phyloP scores from a whole-genome alignment of 1,284 basidiomycete genomes.

The Ustilago bromivora region DNA sequence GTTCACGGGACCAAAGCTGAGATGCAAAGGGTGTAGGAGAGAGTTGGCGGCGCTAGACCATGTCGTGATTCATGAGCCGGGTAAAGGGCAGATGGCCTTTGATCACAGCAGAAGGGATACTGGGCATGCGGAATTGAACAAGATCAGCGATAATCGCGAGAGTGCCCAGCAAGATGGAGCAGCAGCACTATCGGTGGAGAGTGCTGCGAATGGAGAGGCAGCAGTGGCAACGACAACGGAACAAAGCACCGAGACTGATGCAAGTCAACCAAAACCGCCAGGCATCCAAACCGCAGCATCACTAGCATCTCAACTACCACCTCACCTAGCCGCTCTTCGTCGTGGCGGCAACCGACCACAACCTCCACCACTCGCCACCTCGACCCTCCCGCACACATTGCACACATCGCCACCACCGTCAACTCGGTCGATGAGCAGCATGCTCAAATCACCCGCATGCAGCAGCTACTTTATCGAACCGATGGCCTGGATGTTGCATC shows the following conservation, averaged over 20 bases:
- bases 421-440: conserved; percentile 6
- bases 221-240: conserved; percentile 7
- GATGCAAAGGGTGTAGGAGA: conserved; percentile 64
- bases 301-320: conserved; percentile 54
- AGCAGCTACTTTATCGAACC: conserved; percentile 97
- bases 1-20: conserved; percentile 45
- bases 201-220: not conserved
- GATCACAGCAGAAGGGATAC: conserved; percentile 55
- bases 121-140: conserved; percentile 13
- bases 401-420: not conserved
- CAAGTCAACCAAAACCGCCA: not conserved
- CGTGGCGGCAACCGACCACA: conserved; percentile 30
- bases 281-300: conserved; percentile 57
- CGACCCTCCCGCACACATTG: not conserved
- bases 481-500: conserved; percentile 95
- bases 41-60: conserved; percentile 63
- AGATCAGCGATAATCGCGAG: conserved; percentile 1
- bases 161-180: not conserved
- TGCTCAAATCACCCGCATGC: conserved; percentile 75
- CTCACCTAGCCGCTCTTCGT: conserved; percentile 61
- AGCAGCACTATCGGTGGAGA: not conserved
- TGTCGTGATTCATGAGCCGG: conserved; percentile 64
- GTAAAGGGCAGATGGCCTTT: conserved; percentile 64
- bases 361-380: conserved; percentile 7
- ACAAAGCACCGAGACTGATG: not conserved